Conservation (phyloP, 495 filamentous ascomycete species). For the Evernia prunastri region DNA sequence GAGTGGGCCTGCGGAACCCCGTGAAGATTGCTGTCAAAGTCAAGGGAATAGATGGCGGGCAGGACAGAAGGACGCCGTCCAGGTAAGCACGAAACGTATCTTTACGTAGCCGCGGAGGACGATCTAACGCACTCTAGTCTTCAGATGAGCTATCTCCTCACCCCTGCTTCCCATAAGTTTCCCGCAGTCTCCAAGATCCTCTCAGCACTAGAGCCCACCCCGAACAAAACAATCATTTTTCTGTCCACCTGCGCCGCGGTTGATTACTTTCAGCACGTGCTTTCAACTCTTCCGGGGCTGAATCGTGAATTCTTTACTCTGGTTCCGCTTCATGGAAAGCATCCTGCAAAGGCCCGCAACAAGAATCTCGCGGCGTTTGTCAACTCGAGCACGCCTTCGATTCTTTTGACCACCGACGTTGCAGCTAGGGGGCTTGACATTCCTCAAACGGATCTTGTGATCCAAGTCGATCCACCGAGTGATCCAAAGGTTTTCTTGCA, state of each 20-base stretch:
- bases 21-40: conserved; percentile 92
- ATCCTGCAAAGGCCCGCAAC: conserved; percentile 66
- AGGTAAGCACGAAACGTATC: conserved; percentile 32
- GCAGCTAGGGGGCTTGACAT: conserved; percentile 88
- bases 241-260: conserved; percentile 93
- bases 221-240: conserved; percentile 83
- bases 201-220: conserved; percentile 57
- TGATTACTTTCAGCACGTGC: conserved; percentile 77
- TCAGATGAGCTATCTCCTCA: conserved; percentile 82
- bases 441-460: conserved; percentile 86
- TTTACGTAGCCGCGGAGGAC: not conserved
- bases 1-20: conserved; percentile 86
- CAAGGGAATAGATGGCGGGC: conserved; percentile 62
- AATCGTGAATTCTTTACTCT: conserved; percentile 54
- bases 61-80: conserved; percentile 83
- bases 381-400: conserved; percentile 55
- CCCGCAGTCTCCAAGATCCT: conserved; percentile 67
- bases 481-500: conserved; percentile 96
- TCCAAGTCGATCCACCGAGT: conserved; percentile 85
- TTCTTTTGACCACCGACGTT: conserved; percentile 84
- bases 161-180: conserved; percentile 68
- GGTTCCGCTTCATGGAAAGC: conserved; percentile 85
- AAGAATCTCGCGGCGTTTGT: conserved; percentile 78
- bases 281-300: conserved; percentile 54
- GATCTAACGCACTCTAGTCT: conserved; percentile 39